Evolutionary conservation across 495 filamentous ascomycete species (phyloP).

Genomic region (Aspergillus indologenus): DNA sequence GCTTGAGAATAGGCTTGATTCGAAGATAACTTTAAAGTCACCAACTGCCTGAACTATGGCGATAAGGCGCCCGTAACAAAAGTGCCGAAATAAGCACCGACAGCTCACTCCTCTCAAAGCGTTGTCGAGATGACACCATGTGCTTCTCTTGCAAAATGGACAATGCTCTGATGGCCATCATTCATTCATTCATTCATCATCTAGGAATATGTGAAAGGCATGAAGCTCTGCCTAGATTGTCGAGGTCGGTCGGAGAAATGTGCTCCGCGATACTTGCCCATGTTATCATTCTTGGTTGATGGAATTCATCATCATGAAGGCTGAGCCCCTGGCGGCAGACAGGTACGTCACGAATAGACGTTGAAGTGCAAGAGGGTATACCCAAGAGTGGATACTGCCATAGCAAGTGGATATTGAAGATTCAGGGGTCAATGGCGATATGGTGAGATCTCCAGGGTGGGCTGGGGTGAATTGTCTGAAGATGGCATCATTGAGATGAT

Average conservation of each 20-base stretch:
- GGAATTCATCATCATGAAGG: not conserved
- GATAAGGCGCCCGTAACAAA: not conserved
- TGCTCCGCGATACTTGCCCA: not conserved
- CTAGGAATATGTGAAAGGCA: not conserved
- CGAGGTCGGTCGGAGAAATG: not conserved
- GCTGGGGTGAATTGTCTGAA: not conserved
- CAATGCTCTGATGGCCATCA: not conserved
- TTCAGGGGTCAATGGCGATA: not conserved
- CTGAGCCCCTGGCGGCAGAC: not conserved
- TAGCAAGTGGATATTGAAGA: not conserved
- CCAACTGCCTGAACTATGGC: not conserved
- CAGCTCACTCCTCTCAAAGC: not conserved
- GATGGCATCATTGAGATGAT: slow-evolving; percentile 3
- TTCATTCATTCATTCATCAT: not conserved
- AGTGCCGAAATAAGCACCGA: not conserved
- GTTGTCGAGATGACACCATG: no score
- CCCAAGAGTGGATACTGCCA: not conserved
- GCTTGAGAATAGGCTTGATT: no score
- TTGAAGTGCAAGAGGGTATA: not conserved
- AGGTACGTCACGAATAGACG: not conserved
- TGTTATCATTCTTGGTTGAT: not conserved
- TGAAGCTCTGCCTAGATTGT: not conserved
- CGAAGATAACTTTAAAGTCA: no score
- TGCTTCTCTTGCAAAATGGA: not conserved
- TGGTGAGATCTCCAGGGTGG: not conserved